phyloP scores from a whole-genome alignment of 192 early-diverging fungal genomes.

The Podila clonocystis region DNA sequence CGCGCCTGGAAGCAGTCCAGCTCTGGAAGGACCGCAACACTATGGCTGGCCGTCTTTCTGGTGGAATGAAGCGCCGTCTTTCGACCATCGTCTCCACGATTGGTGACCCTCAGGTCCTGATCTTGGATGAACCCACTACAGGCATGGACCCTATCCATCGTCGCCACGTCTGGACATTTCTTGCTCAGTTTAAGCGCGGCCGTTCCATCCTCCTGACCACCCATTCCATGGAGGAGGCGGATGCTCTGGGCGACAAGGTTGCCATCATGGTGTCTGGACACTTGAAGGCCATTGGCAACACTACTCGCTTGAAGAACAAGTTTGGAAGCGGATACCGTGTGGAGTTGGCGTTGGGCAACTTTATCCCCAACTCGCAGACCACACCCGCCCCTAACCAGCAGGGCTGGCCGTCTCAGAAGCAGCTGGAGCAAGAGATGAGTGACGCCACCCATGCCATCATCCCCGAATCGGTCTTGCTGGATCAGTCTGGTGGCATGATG shows the following conservation, averaged over 20 bases:
- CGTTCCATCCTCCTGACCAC: constrained; percentile 78
- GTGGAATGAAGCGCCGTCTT: constrained; percentile 80
- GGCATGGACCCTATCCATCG: constrained; percentile 85
- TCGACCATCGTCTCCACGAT: constrained; percentile 80
- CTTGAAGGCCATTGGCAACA: constrained; percentile 69
- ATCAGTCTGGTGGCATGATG: constrained; percentile 74
- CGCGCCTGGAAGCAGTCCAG: constrained; percentile 70
- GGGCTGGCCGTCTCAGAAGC: constrained; percentile 48
- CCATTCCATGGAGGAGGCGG: constrained; percentile 82
- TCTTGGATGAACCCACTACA: constrained; percentile 73
- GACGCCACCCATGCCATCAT: constrained; percentile 29
- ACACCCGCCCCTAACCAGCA: neutral
- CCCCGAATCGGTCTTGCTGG: constrained; percentile 66
- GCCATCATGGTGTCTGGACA: constrained; percentile 73
- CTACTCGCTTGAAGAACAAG: constrained; percentile 73
- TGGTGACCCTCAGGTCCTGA: constrained; percentile 66
- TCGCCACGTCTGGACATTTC: constrained; percentile 80
- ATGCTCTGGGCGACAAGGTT: constrained; percentile 65
- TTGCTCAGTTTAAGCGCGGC: constrained; percentile 79
- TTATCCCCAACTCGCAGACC: constrained; percentile 28
- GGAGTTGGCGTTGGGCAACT: constrained; percentile 63
- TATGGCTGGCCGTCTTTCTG: constrained; percentile 72
- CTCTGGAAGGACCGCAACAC: constrained; percentile 73
- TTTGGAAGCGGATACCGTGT: constrained; percentile 80
- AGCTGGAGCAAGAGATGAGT: constrained; percentile 44